Evolutionary conservation across 306 rosid genomes (phyloP).

Genomic region (Erythrophleum fordii): DNA sequence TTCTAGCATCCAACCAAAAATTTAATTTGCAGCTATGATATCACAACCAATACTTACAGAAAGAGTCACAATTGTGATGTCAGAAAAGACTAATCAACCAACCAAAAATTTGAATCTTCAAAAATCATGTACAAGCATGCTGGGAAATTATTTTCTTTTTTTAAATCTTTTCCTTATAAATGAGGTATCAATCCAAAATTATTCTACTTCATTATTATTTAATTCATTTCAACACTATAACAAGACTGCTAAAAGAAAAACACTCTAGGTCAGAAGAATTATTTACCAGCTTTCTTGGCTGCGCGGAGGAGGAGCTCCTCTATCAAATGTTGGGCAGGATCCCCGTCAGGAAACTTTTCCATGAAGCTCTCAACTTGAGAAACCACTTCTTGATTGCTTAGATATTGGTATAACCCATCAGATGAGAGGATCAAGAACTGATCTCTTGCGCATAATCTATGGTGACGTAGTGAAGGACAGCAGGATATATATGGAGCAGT

Average conservation of each 20-base stretch:
- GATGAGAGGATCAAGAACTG: slow-evolving; percentile 97
- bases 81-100: neutral
- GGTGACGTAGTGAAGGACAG: slow-evolving; percentile 90
- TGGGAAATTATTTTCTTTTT: neutral
- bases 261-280: slow-evolving; percentile 29
- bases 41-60: neutral
- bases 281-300: slow-evolving; percentile 93
- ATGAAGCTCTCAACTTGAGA: slow-evolving; percentile 89
- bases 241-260: slow-evolving; percentile 27
- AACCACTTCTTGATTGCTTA: slow-evolving; percentile 95
- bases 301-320: slow-evolving; percentile 99
- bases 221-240: slow-evolving; percentile 1
- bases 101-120: neutral
- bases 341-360: slow-evolving; percentile 99
- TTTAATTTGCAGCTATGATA: neutral
- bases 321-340: slow-evolving; percentile 98
- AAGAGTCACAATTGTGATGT: neutral
- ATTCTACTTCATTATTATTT: neutral
- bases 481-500: slow-evolving; percentile 93
- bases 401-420: slow-evolving; percentile 94
- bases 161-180: neutral
- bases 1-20: neutral
- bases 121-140: neutral
- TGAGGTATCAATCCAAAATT: neutral
- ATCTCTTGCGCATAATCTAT: slow-evolving; percentile 79